Conservation (phyloP, 768 basidiomycete species). For the Tephrocybe sp. region DNA sequence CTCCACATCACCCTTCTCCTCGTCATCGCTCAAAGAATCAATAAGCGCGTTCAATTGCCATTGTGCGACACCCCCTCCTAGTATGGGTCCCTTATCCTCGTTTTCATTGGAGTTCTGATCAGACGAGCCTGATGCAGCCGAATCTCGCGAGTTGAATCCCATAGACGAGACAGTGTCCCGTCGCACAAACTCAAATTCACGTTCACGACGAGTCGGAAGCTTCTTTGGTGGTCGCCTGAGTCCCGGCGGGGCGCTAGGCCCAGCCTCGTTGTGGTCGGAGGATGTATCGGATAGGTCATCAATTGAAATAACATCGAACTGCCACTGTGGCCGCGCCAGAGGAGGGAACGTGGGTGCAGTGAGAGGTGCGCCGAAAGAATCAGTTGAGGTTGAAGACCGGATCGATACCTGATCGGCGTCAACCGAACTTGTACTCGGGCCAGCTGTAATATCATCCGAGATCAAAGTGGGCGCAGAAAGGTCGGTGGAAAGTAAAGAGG, state of each 20-base stretch:
- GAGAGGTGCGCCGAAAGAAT: slow-evolving; percentile 49
- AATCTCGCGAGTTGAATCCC: slow-evolving; percentile 66
- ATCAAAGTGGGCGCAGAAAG: background rate
- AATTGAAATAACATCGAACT: slow-evolving; percentile 72
- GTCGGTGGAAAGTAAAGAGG: background rate
- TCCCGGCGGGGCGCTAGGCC: slow-evolving; percentile 47
- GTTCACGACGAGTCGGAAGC: slow-evolving; percentile 73
- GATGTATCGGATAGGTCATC: slow-evolving; percentile 83
- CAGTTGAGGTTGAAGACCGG: slow-evolving; percentile 44
- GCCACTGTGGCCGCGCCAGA: slow-evolving; percentile 47
- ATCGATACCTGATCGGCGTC: slow-evolving; percentile 32
- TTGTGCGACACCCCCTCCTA: slow-evolving; percentile 59
- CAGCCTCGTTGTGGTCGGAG: slow-evolving; percentile 46
- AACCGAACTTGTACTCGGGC: background rate
- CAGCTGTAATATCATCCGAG: background rate
- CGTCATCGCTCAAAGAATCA: slow-evolving; percentile 73
- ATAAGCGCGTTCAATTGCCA: slow-evolving; percentile 85
- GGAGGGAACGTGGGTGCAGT: slow-evolving; percentile 38
- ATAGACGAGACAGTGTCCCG: slow-evolving; percentile 79
- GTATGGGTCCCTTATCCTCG: slow-evolving; percentile 32
- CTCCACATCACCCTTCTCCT: slow-evolving; percentile 77
- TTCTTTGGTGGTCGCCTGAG: slow-evolving; percentile 54
- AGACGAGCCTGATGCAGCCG: slow-evolving; percentile 49
- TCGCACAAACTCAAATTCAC: slow-evolving; percentile 80
- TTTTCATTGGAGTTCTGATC: slow-evolving; percentile 30